Evolutionary conservation across 2,329 filamentous ascomycete genomes (phyloP), one percentile per base, ranked within the genome.

Genomic region (Claviceps maximensis): DNA sequence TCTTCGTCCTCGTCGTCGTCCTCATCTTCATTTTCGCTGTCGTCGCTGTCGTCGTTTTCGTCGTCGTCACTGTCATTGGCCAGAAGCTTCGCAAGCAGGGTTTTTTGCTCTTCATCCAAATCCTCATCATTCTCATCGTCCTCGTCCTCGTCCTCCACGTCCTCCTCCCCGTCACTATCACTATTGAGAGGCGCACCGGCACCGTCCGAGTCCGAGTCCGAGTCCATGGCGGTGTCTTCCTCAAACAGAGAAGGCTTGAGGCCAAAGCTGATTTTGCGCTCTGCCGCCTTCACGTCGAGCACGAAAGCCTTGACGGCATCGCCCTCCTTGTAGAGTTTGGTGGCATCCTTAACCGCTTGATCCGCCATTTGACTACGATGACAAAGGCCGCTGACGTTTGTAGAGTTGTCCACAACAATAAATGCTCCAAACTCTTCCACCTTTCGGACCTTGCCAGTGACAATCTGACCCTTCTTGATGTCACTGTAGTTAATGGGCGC

Each of bases 361-460:
- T 95, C 89, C 0, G 93, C 90, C 78, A 98, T 89, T 66, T 98
- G 85, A 58, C 83, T 91, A 57, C 87, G 82, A 67, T 98, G 93
- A 67, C 91, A 97, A 10, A 98, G 77, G 56, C 93, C 93, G 60
- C 91, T 95, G 57, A 98, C 82, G 60, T 95, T 95, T 53, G 80
- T 77, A 4, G 90, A 94, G 55, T 86, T 83, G 66, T 96, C 89
- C 21, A 98, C 74, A 45, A 94, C 80, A 60, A 98, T 86, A 67
- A 98, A 98, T 5, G 91, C 91, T 58, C 93, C 93, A 65, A 90
- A 98, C 33, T 95, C 87, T 63, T 95, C 88, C 2, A 97, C 89
- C 69, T 94, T 95, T 61, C 90, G 84, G 53, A 98, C 82, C 64
- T 88, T 95, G 49, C 90, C 93, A 13, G 87, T 95, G 36, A 98